phyloP scores from a whole-genome alignment of 768 basidiomycete genomes.

The Suillus tomentosus region DNA sequence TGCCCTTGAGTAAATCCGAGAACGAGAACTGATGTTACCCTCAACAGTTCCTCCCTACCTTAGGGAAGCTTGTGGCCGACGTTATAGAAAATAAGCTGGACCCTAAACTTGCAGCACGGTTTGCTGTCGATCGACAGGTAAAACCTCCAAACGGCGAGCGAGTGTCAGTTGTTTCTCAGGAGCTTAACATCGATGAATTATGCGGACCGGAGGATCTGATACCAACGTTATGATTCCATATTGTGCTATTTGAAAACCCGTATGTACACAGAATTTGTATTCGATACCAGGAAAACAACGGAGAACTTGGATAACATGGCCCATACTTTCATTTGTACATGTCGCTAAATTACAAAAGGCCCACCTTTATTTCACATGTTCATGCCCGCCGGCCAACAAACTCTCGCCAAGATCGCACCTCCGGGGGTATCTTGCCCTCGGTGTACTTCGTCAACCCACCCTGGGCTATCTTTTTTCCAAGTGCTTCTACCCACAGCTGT shows the following conservation, averaged over 20 bases:
- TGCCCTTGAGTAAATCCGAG: background rate
- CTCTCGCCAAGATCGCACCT: conserved; percentile 91
- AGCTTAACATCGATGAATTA: conserved; percentile 50
- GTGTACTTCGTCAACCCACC: conserved; percentile 78
- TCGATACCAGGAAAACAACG: background rate
- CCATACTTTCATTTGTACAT: background rate
- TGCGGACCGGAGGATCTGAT: conserved; percentile 51
- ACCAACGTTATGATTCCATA: background rate
- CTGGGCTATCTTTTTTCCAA: conserved; percentile 80
- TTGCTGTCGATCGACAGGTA: conserved; percentile 56
- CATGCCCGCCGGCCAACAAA: conserved; percentile 76
- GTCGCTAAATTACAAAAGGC: background rate
- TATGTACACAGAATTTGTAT: background rate
- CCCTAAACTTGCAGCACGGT: conserved; percentile 52
- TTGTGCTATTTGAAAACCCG: background rate
- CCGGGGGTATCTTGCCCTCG: conserved; percentile 87
- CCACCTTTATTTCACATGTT: conserved; percentile 18
- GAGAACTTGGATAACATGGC: background rate
- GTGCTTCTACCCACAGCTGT: conserved; percentile 85
- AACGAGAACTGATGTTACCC: background rate
- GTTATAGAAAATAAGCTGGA: conserved; percentile 67
- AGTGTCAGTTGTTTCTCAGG: conserved; percentile 22
- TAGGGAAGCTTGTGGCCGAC: conserved; percentile 77
- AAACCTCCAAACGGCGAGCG: conserved; percentile 23
- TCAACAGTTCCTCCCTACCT: conserved; percentile 81